phyloP scores from a whole-genome alignment of 164 flowering plant species.

The Annona squamosa region DNA sequence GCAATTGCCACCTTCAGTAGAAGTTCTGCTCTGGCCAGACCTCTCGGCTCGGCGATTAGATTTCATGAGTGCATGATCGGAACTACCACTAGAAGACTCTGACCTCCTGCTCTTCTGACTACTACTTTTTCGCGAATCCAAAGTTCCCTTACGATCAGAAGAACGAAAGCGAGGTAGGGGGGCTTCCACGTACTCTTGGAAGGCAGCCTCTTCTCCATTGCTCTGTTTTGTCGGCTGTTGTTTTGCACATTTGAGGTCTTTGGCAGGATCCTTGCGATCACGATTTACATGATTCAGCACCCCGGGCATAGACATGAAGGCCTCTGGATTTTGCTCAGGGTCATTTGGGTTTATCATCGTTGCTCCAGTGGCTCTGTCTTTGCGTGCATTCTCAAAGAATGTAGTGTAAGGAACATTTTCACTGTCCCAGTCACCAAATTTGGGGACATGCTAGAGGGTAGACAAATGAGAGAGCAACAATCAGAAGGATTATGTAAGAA shows the following conservation, averaged over 20 bases:
- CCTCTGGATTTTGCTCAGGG: constrained; percentile 58
- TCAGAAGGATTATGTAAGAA: too few species aligned
- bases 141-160: not conserved
- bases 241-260: constrained; percentile 1
- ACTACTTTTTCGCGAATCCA: constrained; percentile 10
- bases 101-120: constrained; percentile 18
- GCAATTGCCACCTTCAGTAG: constrained; percentile 17
- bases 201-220: constrained; percentile 5
- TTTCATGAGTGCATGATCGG: constrained; percentile 27
- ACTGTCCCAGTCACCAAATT: constrained; percentile 56
- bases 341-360: constrained; percentile 59
- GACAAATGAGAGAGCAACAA: not conserved
- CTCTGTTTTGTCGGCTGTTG: not conserved
- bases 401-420: constrained; percentile 55
- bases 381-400: constrained; percentile 52
- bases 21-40: constrained; percentile 19
- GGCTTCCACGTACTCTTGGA: constrained; percentile 1
- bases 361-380: constrained; percentile 25
- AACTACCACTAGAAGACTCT: constrained; percentile 28
- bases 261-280: constrained; percentile 5
- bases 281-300: not conserved
- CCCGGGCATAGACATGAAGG: constrained; percentile 16
- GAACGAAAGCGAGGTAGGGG: constrained; percentile 3
- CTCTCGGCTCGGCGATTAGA: constrained; percentile 14
- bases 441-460: constrained; percentile 32